Conservation (phyloP, 2,329 filamentous ascomycete species). For the Beauveria medogensis region DNA sequence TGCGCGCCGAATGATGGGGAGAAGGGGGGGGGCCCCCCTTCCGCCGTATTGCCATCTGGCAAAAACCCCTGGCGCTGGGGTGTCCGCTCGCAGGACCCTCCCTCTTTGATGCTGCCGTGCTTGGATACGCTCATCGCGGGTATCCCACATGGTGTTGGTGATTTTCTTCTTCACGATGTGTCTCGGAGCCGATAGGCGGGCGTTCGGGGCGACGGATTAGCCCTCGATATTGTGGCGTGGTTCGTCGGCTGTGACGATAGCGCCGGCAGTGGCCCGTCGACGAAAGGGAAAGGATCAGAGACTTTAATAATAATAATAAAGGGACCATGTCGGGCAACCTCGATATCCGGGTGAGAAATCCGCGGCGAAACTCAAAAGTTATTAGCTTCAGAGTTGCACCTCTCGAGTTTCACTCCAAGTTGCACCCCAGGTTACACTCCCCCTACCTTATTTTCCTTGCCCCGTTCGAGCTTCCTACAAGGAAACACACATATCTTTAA, state of each 20-base stretch:
- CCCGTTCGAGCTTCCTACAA: neutral
- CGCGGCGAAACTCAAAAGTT: neutral
- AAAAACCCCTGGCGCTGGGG: neutral
- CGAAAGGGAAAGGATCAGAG: neutral
- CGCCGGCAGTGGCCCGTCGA: conserved; percentile 1
- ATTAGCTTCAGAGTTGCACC: neutral
- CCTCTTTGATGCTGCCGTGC: no score
- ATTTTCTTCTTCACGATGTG: neutral
- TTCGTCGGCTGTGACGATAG: neutral
- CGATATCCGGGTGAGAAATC: neutral
- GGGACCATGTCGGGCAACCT: no score
- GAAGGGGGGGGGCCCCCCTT: neutral
- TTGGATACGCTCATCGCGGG: neutral
- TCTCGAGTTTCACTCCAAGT: neutral
- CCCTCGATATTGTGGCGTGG: conserved; percentile 4
- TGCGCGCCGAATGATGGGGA: neutral
- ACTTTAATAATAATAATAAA: no score
- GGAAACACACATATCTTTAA: neutral
- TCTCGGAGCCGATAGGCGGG: neutral
- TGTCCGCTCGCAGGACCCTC: neutral
- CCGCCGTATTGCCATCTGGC: neutral
- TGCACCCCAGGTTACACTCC: neutral
- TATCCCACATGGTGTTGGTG: neutral
- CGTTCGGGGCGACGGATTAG: neutral
- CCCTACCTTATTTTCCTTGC: neutral